phyloP scores from a whole-genome alignment of 768 basidiomycete species.

The Amanita subjunquillea region DNA sequence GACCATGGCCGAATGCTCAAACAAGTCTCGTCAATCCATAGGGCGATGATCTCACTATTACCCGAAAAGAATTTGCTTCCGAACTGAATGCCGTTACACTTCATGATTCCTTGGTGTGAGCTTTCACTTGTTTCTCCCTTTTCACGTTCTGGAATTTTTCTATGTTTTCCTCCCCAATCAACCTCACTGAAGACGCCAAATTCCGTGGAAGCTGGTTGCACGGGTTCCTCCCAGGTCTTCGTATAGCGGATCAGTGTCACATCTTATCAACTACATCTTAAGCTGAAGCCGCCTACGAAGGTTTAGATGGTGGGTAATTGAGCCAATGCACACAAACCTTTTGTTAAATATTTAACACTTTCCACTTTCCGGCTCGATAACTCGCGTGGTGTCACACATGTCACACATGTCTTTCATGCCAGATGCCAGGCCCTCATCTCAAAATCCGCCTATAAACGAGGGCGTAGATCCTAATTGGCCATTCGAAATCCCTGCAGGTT shows the following conservation, averaged over 20 bases:
- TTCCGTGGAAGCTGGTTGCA: too few relatives aligned
- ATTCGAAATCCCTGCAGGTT: slow-evolving; percentile 47
- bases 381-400: not conserved
- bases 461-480: slow-evolving; percentile 47
- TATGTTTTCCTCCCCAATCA: not conserved
- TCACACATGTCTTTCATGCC: not conserved
- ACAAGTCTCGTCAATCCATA: not conserved
- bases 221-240: too few relatives aligned
- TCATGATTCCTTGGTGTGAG: not conserved
- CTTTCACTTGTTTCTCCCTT: not conserved
- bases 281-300: too few relatives aligned
- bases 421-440: not conserved
- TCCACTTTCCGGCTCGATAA: too few relatives aligned
- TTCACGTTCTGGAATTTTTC: not conserved
- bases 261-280: too few relatives aligned
- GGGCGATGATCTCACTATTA: not conserved
- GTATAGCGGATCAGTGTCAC: too few relatives aligned
- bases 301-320: too few relatives aligned
- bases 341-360: too few relatives aligned
- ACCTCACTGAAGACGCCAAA: too few relatives aligned
- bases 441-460: slow-evolving; percentile 35
- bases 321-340: too few relatives aligned
- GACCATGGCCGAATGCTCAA: not conserved
- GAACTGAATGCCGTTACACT: not conserved
- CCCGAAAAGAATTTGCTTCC: not conserved